Conservation (phyloP, 1,139 yeast genomes). For the Candida neerlandica region DNA sequence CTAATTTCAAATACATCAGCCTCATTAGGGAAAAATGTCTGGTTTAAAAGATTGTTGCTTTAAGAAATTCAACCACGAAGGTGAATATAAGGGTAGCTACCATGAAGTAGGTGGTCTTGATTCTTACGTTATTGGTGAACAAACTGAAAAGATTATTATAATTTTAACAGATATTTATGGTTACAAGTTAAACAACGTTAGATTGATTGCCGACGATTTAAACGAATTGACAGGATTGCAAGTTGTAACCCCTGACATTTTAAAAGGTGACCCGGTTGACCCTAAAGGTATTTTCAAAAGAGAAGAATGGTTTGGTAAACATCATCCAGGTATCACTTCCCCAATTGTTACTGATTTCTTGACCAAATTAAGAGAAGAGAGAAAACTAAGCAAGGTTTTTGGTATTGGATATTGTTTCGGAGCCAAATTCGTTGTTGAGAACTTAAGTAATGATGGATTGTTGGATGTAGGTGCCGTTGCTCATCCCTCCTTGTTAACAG, state of each 20-base stretch:
- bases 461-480: constrained; percentile 68
- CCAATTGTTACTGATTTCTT: constrained; percentile 45
- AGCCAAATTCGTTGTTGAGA: constrained; percentile 63
- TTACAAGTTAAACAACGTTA: constrained; percentile 52
- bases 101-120: constrained; percentile 47
- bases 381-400: constrained; percentile 30
- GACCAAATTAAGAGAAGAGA: constrained; percentile 6
- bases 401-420: constrained; percentile 85
- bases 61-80: constrained; percentile 40
- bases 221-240: constrained; percentile 53
- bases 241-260: constrained; percentile 73
- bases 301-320: constrained; percentile 54
- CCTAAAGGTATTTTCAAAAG: constrained; percentile 24
- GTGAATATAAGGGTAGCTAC: constrained; percentile 48
- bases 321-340: constrained; percentile 49
- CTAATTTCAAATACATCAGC: background rate
- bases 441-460: constrained; percentile 49
- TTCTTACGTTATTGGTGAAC: constrained; percentile 58
- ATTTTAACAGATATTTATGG: constrained; percentile 74
- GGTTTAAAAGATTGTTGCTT: constrained; percentile 5
- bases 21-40: background rate
- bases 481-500: constrained; percentile 73
- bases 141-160: constrained; percentile 48
- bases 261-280: constrained; percentile 53
- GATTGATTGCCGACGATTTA: constrained; percentile 68